Evolutionary conservation across 768 basidiomycete genomes (phyloP).

Genomic region (Boletus subparvulus): DNA sequence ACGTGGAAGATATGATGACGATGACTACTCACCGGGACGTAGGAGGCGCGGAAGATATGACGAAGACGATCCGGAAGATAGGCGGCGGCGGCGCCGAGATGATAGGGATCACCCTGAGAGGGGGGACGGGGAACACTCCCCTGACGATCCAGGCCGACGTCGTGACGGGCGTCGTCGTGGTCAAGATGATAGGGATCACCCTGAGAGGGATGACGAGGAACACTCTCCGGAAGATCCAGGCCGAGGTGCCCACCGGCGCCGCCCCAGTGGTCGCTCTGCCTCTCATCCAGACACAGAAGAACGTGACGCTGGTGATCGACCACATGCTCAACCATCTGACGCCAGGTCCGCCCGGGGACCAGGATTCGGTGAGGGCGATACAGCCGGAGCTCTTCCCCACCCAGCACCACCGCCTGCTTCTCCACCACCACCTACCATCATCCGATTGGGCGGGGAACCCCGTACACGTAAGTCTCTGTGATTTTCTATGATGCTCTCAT

Average conservation of each 20-base stretch:
- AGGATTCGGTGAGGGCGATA: slow-evolving; percentile 13
- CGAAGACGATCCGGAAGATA: slow-evolving; percentile 7
- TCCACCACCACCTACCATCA: slow-evolving; percentile 30
- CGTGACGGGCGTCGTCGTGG: background rate
- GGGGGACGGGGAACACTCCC: slow-evolving; percentile 1
- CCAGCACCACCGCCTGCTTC: slow-evolving; percentile 13
- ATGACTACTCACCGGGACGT: slow-evolving; percentile 13
- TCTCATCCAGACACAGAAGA: slow-evolving; percentile 10
- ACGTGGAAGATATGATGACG: background rate
- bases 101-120: background rate
- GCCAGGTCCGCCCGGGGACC: slow-evolving; percentile 8
- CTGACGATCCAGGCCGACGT: slow-evolving; percentile 11
- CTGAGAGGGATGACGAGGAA: background rate
- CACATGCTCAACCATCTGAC: slow-evolving; percentile 9
- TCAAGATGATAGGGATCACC: background rate
- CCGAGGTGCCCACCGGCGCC: slow-evolving; percentile 1
- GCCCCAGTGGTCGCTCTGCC: slow-evolving; percentile 16
- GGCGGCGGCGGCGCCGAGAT: background rate
- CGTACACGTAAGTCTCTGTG: slow-evolving; percentile 15
- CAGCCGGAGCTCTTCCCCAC: background rate
- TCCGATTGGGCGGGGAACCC: slow-evolving; percentile 25
- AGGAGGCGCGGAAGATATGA: slow-evolving; percentile 1
- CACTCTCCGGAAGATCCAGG: slow-evolving; percentile 12
- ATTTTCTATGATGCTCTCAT: background rate
- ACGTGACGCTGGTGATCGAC: slow-evolving; percentile 15